A percentile compares a stretch with the other conserved stretches of the same genome.
Evolutionary conservation across 139 green algal species (phyloP).

Genomic region (Chlorella sp.): DNA sequence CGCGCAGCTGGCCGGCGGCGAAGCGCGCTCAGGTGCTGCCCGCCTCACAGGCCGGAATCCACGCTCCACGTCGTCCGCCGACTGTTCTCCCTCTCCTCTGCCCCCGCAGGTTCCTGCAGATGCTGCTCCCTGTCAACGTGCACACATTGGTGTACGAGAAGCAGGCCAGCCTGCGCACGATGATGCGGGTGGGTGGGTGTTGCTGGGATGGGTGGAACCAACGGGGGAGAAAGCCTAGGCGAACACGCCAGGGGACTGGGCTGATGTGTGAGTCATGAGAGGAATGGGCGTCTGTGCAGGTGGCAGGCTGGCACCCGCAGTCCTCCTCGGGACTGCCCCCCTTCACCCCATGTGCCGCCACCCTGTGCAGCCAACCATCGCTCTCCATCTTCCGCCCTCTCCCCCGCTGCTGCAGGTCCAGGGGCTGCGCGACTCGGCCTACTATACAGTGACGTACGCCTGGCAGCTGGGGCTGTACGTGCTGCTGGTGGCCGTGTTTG

Average conservation of each 20-base stretch:
- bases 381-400: background rate
- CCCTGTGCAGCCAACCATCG: too few relatives aligned
- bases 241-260: too few relatives aligned
- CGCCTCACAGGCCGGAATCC: background rate
- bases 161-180: constrained; percentile 64
- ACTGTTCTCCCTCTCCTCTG: background rate
- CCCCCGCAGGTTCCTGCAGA: constrained; percentile 9
- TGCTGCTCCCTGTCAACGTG: constrained; percentile 45
- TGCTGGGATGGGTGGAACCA: too few relatives aligned
- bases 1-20: background rate
- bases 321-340: too few relatives aligned
- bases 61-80: background rate
- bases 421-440: constrained; percentile 35
- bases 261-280: background rate
- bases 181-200: constrained; percentile 72
- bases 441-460: constrained; percentile 59
- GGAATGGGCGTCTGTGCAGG: background rate
- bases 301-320: too few relatives aligned
- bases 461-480: constrained; percentile 64
- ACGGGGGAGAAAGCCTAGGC: too few relatives aligned
- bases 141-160: constrained; percentile 70
- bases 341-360: too few relatives aligned
- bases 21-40: background rate
- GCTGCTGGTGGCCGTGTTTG: constrained; percentile 73
- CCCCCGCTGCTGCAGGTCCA: background rate